phyloP scores from a whole-genome alignment of 1,139 yeast species.

The Nakaseomyces delphensis region DNA sequence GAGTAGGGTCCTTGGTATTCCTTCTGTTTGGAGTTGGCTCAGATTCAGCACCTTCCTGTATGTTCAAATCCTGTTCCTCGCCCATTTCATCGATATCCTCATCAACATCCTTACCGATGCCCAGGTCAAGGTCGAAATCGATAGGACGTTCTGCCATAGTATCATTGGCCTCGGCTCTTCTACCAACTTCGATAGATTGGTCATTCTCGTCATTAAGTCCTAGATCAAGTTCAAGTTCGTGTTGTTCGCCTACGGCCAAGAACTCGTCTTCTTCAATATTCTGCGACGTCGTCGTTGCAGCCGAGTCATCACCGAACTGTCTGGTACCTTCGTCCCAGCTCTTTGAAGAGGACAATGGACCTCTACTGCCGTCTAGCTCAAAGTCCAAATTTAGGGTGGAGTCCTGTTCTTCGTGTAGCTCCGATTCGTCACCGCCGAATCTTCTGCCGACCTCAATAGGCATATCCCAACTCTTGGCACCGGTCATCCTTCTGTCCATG shows the following conservation, averaged over 20 bases:
- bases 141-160: slow-evolving; percentile 14
- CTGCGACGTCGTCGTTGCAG: slow-evolving; percentile 8
- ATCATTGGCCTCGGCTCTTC: slow-evolving; percentile 11
- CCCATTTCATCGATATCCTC: not conserved
- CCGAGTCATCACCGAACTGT: slow-evolving; percentile 34
- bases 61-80: not conserved
- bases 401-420: slow-evolving; percentile 15
- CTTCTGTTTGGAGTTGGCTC: not conserved
- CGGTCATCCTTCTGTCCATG: slow-evolving; percentile 27
- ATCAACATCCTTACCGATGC: slow-evolving; percentile 17
- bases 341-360: slow-evolving; percentile 11
- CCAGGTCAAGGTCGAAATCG: slow-evolving; percentile 31
- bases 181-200: slow-evolving; percentile 43
- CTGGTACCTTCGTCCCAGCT: slow-evolving; percentile 54
- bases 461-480: slow-evolving; percentile 30
- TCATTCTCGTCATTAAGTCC: slow-evolving; percentile 28
- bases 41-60: not conserved
- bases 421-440: slow-evolving; percentile 35
- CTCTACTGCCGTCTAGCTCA: slow-evolving; percentile 20
- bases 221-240: slow-evolving; percentile 11
- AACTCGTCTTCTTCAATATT: slow-evolving; percentile 14
- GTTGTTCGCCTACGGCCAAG: slow-evolving; percentile 15
- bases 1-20: slow-evolving; percentile 8
- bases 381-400: slow-evolving; percentile 30
- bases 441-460: slow-evolving; percentile 31